Conservation (phyloP, 768 basidiomycete species). For the Phylloporus sp. region DNA sequence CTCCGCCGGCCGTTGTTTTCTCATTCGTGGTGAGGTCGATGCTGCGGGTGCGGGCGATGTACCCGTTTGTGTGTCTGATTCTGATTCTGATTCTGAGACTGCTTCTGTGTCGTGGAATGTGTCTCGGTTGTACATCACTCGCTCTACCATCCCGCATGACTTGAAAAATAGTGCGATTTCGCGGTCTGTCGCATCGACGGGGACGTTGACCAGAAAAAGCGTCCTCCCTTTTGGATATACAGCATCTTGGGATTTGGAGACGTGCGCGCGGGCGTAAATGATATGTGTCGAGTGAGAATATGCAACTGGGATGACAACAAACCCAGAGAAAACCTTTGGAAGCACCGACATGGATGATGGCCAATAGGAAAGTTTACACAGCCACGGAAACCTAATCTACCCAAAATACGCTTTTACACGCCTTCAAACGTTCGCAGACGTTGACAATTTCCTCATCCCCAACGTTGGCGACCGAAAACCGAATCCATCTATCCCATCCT, state of each 20-base stretch:
- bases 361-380: background rate
- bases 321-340: constrained; percentile 31
- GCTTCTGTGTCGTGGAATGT: constrained; percentile 23
- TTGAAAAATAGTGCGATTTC: constrained; percentile 79
- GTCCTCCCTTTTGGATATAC: constrained; percentile 59
- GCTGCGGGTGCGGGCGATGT: no score
- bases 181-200: constrained; percentile 82
- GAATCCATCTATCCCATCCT: constrained; percentile 60
- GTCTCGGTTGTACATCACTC: constrained; percentile 60
- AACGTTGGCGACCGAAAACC: constrained; percentile 83
- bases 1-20: no score
- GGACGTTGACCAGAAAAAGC: constrained; percentile 85
- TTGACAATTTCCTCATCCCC: constrained; percentile 52
- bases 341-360: constrained; percentile 11
- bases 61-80: no score
- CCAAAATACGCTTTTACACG: constrained; percentile 36
- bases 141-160: constrained; percentile 71
- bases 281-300: constrained; percentile 54
- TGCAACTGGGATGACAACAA: constrained; percentile 36
- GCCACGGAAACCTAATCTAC: constrained; percentile 25
- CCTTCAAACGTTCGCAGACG: constrained; percentile 50
- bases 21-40: no score
- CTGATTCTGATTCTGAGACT: constrained; percentile 26
- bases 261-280: constrained; percentile 73
- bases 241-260: constrained; percentile 39